A percentile compares a stretch with the other conserved stretches of the same genome.
phyloP scores from a whole-genome alignment of 768 basidiomycete genomes.

The Lactarius sanguifluus region DNA sequence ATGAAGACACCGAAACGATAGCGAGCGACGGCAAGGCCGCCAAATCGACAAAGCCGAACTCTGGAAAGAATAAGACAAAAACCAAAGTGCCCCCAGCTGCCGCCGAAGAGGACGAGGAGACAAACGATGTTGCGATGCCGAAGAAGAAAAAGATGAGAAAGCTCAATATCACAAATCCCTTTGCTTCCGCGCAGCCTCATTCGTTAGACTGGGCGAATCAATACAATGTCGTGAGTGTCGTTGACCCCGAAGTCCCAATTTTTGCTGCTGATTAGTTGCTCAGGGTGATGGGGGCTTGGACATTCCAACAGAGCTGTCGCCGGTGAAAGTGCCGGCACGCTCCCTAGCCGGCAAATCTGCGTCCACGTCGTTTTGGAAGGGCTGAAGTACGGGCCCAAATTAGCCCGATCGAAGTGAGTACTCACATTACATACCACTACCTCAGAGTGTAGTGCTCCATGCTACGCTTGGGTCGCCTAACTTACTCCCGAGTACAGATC shows the following conservation, averaged over 20 bases:
- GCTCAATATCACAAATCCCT: slow-evolving; percentile 24
- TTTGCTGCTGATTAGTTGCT: slow-evolving; percentile 5
- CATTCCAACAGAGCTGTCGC: slow-evolving; percentile 27
- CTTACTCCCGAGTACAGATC: neutral
- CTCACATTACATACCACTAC: too few species aligned
- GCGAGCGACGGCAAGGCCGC: neutral
- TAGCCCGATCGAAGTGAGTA: too few species aligned
- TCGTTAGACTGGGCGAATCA: slow-evolving; percentile 28
- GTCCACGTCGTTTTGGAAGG: slow-evolving; percentile 15
- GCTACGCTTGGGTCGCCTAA: too few species aligned
- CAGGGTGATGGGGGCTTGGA: slow-evolving; percentile 24
- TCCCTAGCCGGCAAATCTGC: slow-evolving; percentile 14
- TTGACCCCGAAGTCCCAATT: neutral
- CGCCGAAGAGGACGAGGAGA: slow-evolving; percentile 8
- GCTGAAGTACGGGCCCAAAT: too few species aligned
- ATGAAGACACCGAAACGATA: slow-evolving; percentile 30
- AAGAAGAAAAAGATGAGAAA: slow-evolving; percentile 29
- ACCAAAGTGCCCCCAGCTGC: slow-evolving; percentile 4
- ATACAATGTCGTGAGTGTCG: slow-evolving; percentile 21
- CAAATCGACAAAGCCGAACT: slow-evolving; percentile 9
- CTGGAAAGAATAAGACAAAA: neutral
- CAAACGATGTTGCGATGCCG: slow-evolving; percentile 13
- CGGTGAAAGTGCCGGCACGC: slow-evolving; percentile 27
- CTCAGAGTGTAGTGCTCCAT: too few species aligned
- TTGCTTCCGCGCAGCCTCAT: slow-evolving; percentile 16